Evolutionary conservation across 768 basidiomycete species (phyloP).

Genomic region (Amanita pallidorosea): DNA sequence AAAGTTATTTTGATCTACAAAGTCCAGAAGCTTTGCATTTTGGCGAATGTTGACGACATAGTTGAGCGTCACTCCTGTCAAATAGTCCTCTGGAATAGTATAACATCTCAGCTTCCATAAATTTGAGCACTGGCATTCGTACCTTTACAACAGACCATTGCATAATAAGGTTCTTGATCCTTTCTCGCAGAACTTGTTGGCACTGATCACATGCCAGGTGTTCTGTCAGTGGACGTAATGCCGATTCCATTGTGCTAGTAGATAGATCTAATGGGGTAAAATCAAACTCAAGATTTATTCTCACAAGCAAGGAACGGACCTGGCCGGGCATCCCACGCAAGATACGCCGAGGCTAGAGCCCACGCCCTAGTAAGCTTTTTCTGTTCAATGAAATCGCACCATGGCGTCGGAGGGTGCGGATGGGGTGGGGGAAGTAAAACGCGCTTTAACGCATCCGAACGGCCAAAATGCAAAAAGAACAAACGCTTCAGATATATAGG

Average conservation of each 20-base stretch:
- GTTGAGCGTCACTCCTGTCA: conserved; percentile 10
- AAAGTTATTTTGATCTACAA: neutral
- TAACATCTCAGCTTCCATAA: conserved; percentile 2
- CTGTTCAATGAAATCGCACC: conserved; percentile 66
- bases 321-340: conserved; percentile 76
- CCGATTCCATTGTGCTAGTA: conserved; percentile 59
- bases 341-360: conserved; percentile 74
- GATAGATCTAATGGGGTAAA: conserved; percentile 48
- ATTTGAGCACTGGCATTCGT: conserved; percentile 9
- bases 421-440: conserved; percentile 66
- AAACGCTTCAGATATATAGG: conserved; percentile 70
- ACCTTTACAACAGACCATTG: conserved; percentile 81
- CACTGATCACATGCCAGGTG: conserved; percentile 66
- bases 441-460: conserved; percentile 72
- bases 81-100: conserved; percentile 39
- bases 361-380: conserved; percentile 73
- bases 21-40: neutral
- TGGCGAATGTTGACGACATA: neutral
- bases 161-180: conserved; percentile 55
- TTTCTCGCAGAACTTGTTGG: conserved; percentile 46
- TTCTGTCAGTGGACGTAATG: conserved; percentile 57
- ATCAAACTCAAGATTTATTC: neutral
- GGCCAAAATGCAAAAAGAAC: conserved; percentile 78
- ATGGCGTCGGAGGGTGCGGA: conserved; percentile 58
- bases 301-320: conserved; percentile 29